Conservation (phyloP, 2,329 filamentous ascomycete genomes). For the Xylariaceae sp. region DNA sequence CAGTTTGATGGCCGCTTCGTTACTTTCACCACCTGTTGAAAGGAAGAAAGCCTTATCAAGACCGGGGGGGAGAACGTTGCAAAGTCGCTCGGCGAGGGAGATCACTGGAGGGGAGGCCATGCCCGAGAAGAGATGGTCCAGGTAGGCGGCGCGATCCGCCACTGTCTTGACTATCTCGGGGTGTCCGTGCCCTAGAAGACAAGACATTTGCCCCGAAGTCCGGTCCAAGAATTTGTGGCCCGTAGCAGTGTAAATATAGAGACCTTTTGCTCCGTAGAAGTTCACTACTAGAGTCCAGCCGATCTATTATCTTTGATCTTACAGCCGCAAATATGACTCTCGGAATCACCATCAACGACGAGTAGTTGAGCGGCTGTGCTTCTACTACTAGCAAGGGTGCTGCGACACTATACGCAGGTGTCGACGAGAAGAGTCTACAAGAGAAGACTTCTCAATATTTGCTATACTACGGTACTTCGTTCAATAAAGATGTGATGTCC, state of each 20-base stretch:
- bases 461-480: not conserved
- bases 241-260: conserved; percentile 44
- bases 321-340: conserved; percentile 6
- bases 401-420: not conserved
- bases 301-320: conserved; percentile 27
- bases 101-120: conserved; percentile 60
- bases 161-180: conserved; percentile 57
- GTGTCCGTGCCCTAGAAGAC: conserved; percentile 56
- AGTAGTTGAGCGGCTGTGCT: too few species aligned
- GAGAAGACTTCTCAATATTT: not conserved
- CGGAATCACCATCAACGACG: too few species aligned
- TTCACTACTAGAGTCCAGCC: conserved; percentile 20
- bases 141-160: conserved; percentile 43
- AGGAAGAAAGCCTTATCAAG: conserved; percentile 58
- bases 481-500: not conserved
- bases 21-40: conserved; percentile 55
- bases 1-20: conserved; percentile 62
- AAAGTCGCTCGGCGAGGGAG: conserved; percentile 50
- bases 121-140: conserved; percentile 58
- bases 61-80: conserved; percentile 44
- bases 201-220: conserved; percentile 61
- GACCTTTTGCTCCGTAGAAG: conserved; percentile 43
- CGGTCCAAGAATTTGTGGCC: conserved; percentile 53
- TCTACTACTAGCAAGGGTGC: not conserved
- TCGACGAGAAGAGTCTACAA: not conserved